phyloP scores from a whole-genome alignment of 2,329 filamentous ascomycete species.

The Aspergillus quadrilineatus region DNA sequence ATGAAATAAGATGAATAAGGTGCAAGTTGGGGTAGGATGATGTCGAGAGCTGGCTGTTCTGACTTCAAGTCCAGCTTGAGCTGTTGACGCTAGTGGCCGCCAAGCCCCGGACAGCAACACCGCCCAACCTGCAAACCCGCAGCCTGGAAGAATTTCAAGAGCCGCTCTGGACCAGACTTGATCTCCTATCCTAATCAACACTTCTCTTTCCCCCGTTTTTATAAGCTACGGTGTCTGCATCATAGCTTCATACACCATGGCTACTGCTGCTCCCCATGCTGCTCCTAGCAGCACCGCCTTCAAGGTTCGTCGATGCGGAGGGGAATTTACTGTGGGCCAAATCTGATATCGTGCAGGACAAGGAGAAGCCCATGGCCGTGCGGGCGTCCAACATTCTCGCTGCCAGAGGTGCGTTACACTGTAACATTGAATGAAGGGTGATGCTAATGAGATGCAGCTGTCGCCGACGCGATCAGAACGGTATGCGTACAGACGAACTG shows the following conservation, averaged over 20 bases:
- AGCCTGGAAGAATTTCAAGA: slow-evolving; percentile 41
- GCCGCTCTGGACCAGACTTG: slow-evolving; percentile 19
- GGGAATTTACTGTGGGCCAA: slow-evolving; percentile 29
- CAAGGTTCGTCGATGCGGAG: slow-evolving; percentile 51
- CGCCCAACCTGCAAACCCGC: slow-evolving; percentile 37
- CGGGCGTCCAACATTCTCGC: slow-evolving; percentile 96
- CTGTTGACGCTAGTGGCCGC: slow-evolving; percentile 40
- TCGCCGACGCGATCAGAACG: slow-evolving; percentile 95
- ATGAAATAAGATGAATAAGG: slow-evolving; percentile 7
- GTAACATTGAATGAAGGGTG: not conserved
- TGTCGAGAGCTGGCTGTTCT: slow-evolving; percentile 26
- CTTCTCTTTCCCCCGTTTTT: slow-evolving; percentile 22
- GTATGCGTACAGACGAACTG: slow-evolving; percentile 39
- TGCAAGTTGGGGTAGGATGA: slow-evolving; percentile 27
- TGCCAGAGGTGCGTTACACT: slow-evolving; percentile 69
- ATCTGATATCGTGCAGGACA: slow-evolving; percentile 59
- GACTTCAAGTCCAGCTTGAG: slow-evolving; percentile 31
- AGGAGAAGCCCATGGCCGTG: slow-evolving; percentile 98
- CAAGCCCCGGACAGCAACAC: slow-evolving; percentile 38
- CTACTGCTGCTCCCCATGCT: slow-evolving; percentile 47
- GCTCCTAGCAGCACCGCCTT: slow-evolving; percentile 64
- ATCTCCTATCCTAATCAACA: slow-evolving; percentile 26
- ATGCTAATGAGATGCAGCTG: slow-evolving; percentile 59
- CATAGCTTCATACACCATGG: slow-evolving; percentile 46
- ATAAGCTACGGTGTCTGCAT: slow-evolving; percentile 29